Evolutionary conservation across 768 basidiomycete species (phyloP), one percentile per base, ranked within the genome.

Genomic region (Vararia minispora): DNA sequence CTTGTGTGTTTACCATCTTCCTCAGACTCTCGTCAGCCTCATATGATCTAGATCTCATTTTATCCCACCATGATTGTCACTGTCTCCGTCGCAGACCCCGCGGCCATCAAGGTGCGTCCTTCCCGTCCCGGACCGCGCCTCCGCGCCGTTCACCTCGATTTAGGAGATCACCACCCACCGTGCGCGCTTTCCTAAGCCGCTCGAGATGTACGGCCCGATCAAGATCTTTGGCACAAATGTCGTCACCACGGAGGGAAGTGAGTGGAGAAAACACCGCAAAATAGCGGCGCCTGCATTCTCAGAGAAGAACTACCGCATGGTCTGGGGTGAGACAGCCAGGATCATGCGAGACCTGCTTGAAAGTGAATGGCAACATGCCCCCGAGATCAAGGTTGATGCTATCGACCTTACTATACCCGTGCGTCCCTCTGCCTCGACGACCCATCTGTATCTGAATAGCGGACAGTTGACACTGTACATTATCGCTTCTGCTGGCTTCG

Each of bases 231-330:
- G 79, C 5, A 50, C 50, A 5, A 84, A 81, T 44, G 72, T 81
- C 32, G 66, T 82, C n/a, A 67, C 65, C 2, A 71, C 74, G 0
- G 79, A 81, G 47, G 73, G 70, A 16, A 69, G 73, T 4, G 64
- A 72, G 41, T 82, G 78, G 78, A 77, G 76, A 52, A 66, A 68
- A 21, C 76, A 76, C 45, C 58, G 77, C 32, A 76, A 72, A 51
- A 68, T 81, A 28, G 59, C 69, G 12, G 74, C 73, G 2, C 76
- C 77, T 14, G 69, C 75, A 0, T 81, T 80, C 52, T 72, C 73
- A 5, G 76, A 78, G 59, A 45, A 47, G 28, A 65, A 65, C 41
- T 62, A 63, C 43, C 50, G 47, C 28, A 52, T 65, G 6, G 63
- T 64, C 3, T 64, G 59, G 59, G 56, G 62, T 16, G 63, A 63